Percentiles rank a stretch among this genome's conserved stretches.
Evolutionary conservation across 169 alveolate genomes (phyloP).

Genomic region (Plasmodium blacklocki): DNA sequence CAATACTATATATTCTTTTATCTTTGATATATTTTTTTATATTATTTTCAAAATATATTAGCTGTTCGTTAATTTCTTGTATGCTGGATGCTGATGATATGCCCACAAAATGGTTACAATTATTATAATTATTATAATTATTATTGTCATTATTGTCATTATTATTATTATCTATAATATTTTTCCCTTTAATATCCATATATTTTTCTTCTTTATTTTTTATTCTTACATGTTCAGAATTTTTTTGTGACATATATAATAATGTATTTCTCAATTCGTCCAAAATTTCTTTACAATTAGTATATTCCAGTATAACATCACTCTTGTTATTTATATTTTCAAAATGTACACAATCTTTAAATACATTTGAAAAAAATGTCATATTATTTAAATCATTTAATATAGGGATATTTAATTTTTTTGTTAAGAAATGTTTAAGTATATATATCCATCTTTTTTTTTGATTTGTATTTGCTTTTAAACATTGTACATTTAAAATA

Average conservation of each 20-base stretch:
- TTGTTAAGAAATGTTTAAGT: conserved; percentile 56
- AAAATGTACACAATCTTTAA: conserved; percentile 16
- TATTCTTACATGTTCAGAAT: background rate
- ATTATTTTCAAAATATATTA: conserved; percentile 6
- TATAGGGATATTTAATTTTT: conserved; percentile 41
- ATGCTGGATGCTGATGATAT: no score
- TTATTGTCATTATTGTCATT: no score
- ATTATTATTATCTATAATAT: no score
- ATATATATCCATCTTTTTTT: conserved; percentile 75
- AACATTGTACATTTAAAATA: conserved; percentile 47
- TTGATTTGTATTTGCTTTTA: conserved; percentile 61
- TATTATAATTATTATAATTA: no score
- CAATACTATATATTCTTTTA: conserved; percentile 21
- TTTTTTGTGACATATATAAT: conserved; percentile 12
- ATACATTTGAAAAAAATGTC: conserved; percentile 40
- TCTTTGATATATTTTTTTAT: conserved; percentile 31
- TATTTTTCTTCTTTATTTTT: background rate
- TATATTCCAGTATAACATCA: conserved; percentile 14
- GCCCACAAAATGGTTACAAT: no score
- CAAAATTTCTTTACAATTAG: conserved; percentile 30
- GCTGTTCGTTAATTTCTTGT: conserved; percentile 5
- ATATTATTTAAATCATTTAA: conserved; percentile 26
- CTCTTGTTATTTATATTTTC: background rate
- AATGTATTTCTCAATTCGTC: conserved; percentile 18
- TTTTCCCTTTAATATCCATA: no score